phyloP scores from a whole-genome alignment of 2,329 filamentous ascomycete genomes.

The Daldinia sp. region DNA sequence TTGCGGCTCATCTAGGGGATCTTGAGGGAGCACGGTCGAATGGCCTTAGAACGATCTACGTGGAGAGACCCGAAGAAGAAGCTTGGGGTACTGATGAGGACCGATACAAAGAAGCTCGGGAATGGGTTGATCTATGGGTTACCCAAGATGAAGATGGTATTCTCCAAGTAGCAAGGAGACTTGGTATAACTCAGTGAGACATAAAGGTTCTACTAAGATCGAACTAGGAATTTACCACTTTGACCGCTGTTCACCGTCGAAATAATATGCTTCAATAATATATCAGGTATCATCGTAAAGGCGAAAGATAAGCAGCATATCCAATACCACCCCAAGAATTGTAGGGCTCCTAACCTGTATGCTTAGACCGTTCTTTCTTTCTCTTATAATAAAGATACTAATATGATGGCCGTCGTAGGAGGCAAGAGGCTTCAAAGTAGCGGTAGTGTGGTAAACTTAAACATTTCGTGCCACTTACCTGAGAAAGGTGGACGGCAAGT shows the following conservation, averaged over 20 bases:
- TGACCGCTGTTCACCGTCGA: neutral
- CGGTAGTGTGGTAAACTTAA: conserved; percentile 15
- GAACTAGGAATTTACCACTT: neutral
- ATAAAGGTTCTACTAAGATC: neutral
- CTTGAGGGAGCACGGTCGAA: conserved; percentile 69
- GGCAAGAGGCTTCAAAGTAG: conserved; percentile 15
- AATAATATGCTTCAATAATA: conserved; percentile 14
- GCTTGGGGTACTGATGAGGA: conserved; percentile 61
- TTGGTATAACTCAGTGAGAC: conserved; percentile 50
- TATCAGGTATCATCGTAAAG: conserved; percentile 15
- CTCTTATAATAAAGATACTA: neutral
- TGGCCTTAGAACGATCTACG: conserved; percentile 76
- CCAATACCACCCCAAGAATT: conserved; percentile 9
- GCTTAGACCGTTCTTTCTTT: conserved; percentile 5
- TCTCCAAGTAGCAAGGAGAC: conserved; percentile 58
- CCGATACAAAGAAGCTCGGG: conserved; percentile 60
- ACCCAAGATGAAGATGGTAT: conserved; percentile 59
- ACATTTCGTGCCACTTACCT: neutral
- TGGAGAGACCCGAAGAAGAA: conserved; percentile 75
- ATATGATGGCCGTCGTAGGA: neutral
- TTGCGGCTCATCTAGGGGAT: conserved; percentile 78
- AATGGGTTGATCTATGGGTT: conserved; percentile 73
- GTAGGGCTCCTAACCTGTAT: neutral
- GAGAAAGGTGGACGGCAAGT: conserved; percentile 7
- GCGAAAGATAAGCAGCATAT: conserved; percentile 8